phyloP scores from a whole-genome alignment of 305 asterid species.

The Ilex paraguariensis region DNA sequence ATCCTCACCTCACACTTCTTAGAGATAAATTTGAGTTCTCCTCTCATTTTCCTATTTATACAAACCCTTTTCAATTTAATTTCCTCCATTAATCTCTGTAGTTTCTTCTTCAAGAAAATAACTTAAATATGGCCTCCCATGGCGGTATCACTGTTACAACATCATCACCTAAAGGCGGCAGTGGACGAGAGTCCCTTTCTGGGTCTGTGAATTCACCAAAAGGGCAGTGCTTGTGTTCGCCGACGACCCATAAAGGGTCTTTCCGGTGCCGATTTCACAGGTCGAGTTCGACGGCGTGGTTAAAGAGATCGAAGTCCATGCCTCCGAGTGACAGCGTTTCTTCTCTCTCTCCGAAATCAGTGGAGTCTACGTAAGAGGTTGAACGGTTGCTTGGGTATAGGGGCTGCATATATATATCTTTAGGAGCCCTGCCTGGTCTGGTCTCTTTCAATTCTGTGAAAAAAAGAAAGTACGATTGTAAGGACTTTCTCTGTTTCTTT shows the following conservation, averaged over 20 bases:
- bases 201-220: constrained; percentile 16
- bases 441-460: too few species aligned
- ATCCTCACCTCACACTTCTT: constrained; percentile 9
- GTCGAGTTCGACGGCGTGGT: constrained; percentile 12
- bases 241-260: constrained; percentile 32
- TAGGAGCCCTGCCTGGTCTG: too few species aligned
- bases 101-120: not conserved
- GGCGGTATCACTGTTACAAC: not conserved
- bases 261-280: constrained; percentile 34
- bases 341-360: constrained; percentile 18
- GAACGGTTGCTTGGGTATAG: too few species aligned
- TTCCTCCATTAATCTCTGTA: too few species aligned
- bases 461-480: too few species aligned
- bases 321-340: constrained; percentile 2
- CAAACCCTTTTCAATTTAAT: too few species aligned
- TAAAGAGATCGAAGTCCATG: constrained; percentile 31
- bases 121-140: constrained; percentile 8
- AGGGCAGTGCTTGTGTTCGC: constrained; percentile 31
- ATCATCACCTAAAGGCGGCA: constrained; percentile 10
- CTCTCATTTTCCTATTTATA: not conserved
- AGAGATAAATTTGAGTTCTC: constrained; percentile 5
- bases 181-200: not conserved
- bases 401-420: too few species aligned
- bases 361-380: constrained; percentile 12
- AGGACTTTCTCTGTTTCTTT: too few species aligned